phyloP scores from a whole-genome alignment of 352 stramenopile genomes.

The Thraustochytrium sp. region DNA sequence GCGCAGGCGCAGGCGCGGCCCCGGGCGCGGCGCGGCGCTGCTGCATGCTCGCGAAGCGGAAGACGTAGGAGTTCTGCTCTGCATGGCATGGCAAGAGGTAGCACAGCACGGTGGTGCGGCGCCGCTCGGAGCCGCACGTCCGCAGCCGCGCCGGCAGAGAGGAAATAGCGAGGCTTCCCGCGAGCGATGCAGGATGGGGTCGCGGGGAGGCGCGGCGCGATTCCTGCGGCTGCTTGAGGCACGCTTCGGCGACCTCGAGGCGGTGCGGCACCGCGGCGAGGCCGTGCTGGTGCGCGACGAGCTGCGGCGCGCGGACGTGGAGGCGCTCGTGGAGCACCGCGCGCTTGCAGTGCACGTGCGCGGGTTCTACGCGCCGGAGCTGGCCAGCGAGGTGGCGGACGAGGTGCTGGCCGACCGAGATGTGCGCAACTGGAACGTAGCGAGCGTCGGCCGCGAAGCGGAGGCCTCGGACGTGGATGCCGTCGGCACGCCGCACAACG shows the following conservation, averaged over 20 bases:
- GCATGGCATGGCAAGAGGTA: too few relatives aligned
- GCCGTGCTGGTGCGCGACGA: neutral
- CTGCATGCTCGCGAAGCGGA: too few relatives aligned
- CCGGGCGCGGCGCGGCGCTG: too few relatives aligned
- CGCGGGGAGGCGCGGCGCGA: too few relatives aligned
- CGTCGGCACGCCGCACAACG: conserved; percentile 34
- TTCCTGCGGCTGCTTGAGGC: conserved; percentile 13
- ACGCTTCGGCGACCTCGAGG: conserved; percentile 18
- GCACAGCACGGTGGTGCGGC: too few relatives aligned
- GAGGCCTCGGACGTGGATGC: conserved; percentile 20
- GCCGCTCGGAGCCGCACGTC: too few relatives aligned
- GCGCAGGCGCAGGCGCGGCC: too few relatives aligned
- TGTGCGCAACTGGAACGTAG: conserved; percentile 6
- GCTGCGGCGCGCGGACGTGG: conserved; percentile 6
- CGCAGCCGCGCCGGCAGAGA: too few relatives aligned
- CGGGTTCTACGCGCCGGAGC: neutral
- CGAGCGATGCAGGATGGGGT: too few relatives aligned
- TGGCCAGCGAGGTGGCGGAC: neutral
- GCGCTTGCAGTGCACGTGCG: conserved; percentile 11
- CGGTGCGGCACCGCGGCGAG: neutral
- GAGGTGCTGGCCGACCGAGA: neutral
- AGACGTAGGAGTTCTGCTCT: too few relatives aligned
- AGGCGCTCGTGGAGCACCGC: neutral
- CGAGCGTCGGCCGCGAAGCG: neutral
- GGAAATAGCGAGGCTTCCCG: too few relatives aligned